Conservation (phyloP, 2,329 filamentous ascomycete genomes). For the Colletotrichum phormii region DNA sequence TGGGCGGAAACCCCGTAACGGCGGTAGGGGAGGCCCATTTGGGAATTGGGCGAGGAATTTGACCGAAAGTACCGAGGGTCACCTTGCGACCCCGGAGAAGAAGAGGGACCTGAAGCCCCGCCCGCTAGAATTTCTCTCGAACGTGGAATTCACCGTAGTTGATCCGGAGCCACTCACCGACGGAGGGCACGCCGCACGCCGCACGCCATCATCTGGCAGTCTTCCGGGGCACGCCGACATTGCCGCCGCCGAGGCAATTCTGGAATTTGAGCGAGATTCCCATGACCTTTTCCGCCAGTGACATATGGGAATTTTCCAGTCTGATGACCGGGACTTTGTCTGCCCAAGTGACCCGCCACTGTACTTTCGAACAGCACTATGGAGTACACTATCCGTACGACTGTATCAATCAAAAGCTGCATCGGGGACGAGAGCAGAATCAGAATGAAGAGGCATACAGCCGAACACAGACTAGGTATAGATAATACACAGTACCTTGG, state of each 20-base stretch:
- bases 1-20: not conserved
- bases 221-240: constrained; percentile 8
- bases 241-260: not conserved
- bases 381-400: too few species aligned
- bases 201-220: not conserved
- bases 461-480: too few species aligned
- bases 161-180: constrained; percentile 24
- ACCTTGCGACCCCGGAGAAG: constrained; percentile 18
- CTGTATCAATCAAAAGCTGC: not conserved
- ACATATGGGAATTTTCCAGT: not conserved
- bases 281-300: not conserved
- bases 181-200: not conserved
- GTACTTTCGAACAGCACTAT: too few species aligned
- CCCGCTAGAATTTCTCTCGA: not conserved
- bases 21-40: not conserved
- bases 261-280: not conserved
- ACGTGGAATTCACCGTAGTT: constrained; percentile 26
- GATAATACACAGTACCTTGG: too few species aligned
- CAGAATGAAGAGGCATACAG: not conserved
- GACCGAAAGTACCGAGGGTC: constrained; percentile 27
- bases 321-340: not conserved
- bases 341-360: not conserved
- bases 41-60: constrained; percentile 25
- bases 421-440: not conserved
- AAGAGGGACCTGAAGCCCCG: not conserved